These are phyloP conservation scores for Leccinum pachyderme DNA, from an alignment of 1,284 basidiomycete genomes.

Conservation along the genomic window DNA sequence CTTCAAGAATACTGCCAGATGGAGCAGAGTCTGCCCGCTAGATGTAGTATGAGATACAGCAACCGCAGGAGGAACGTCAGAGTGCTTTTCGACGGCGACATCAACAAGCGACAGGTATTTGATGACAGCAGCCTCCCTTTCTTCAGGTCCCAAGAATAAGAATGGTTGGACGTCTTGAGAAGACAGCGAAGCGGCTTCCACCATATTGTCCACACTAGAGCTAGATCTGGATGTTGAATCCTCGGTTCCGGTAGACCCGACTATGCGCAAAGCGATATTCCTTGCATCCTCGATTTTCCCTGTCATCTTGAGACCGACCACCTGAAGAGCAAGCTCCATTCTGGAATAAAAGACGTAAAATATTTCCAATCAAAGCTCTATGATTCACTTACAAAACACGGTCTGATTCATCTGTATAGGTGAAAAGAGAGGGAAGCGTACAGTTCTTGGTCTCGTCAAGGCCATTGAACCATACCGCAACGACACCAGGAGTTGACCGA, in stretches of 20 bases:
- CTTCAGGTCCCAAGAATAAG: constrained; percentile 49
- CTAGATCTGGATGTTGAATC: constrained; percentile 33
- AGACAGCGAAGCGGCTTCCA: constrained; percentile 50
- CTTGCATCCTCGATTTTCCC: constrained; percentile 91
- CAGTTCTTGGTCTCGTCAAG: constrained; percentile 59
- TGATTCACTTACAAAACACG: constrained; percentile 67
- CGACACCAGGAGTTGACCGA: constrained; percentile 77
- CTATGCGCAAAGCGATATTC: constrained; percentile 86
- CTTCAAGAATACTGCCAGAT: constrained; percentile 82
- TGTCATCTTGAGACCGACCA: constrained; percentile 95
- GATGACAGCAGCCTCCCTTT: constrained; percentile 71
- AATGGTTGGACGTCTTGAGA: constrained; percentile 52
- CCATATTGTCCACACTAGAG: constrained; percentile 41
- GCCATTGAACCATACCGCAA: constrained; percentile 86
- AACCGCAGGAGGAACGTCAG: constrained; percentile 37
- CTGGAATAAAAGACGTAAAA: constrained; percentile 39
- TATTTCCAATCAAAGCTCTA: constrained; percentile 7
- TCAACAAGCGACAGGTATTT: constrained; percentile 79
- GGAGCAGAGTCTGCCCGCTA: constrained; percentile 82
- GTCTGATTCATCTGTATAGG: constrained; percentile 90
- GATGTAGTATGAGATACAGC: constrained; percentile 65
- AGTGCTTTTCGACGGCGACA: constrained; percentile 45
- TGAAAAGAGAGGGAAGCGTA: constrained; percentile 67
- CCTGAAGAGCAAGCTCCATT: constrained; percentile 94
- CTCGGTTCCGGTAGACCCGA: constrained; percentile 58